Percentiles rank a stretch among this genome's conserved stretches.
phyloP scores from a whole-genome alignment of 1,284 basidiomycete genomes.

The Hypsizygus ulmarius region DNA sequence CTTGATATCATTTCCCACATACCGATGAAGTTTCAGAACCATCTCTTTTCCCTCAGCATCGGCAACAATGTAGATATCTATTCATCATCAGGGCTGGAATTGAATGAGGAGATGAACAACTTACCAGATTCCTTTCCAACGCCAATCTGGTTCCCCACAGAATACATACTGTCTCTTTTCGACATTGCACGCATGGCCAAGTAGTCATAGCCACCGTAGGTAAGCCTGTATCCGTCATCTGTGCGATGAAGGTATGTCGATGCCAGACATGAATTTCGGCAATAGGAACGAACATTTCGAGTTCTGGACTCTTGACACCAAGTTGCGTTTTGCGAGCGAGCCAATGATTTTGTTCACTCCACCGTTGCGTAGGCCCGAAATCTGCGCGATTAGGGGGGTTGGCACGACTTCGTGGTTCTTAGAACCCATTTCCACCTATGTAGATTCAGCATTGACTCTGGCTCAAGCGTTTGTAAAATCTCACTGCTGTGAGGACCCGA shows the following conservation, averaged over 20 bases:
- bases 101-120: slow-evolving; percentile 19
- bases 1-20: not conserved
- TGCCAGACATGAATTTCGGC: slow-evolving; percentile 5
- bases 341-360: slow-evolving; percentile 94
- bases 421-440: slow-evolving; percentile 93
- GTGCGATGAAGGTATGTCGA: slow-evolving; percentile 15
- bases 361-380: slow-evolving; percentile 87
- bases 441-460: slow-evolving; percentile 7
- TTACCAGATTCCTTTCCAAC: slow-evolving; percentile 95
- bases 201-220: slow-evolving; percentile 97
- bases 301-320: slow-evolving; percentile 90
- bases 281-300: slow-evolving; percentile 66
- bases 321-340: slow-evolving; percentile 86
- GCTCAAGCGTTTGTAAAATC: not conserved
- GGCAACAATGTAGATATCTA: slow-evolving; percentile 93
- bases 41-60: slow-evolving; percentile 81
- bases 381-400: slow-evolving; percentile 83
- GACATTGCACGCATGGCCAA: slow-evolving; percentile 92
- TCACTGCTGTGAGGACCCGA: slow-evolving; percentile 87
- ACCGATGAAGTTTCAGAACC: slow-evolving; percentile 93
- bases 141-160: slow-evolving; percentile 96
- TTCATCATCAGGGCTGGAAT: not conserved
- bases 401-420: slow-evolving; percentile 98
- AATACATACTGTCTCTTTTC: slow-evolving; percentile 81
- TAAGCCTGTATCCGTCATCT: slow-evolving; percentile 97